These are phyloP conservation scores for Xylaria intraflava DNA, from an alignment of 495 filamentous ascomycete genomes.

Conservation along the genomic window DNA sequence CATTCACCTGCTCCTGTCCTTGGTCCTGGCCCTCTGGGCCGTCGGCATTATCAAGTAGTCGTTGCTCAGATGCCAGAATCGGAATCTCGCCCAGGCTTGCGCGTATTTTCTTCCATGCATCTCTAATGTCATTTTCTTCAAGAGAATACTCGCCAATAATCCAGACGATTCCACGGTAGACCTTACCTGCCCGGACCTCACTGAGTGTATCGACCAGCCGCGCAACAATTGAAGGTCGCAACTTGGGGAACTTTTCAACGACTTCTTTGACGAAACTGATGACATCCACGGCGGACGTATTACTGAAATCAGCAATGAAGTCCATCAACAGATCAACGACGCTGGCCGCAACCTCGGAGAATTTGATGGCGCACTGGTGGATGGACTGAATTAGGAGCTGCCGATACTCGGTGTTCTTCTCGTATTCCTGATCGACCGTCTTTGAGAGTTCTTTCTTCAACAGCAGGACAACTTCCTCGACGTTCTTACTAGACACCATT, in stretches of 20 bases:
- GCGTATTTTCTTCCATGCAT: constrained; percentile 94
- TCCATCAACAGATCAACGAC: constrained; percentile 99
- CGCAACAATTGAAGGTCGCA: constrained; percentile 78
- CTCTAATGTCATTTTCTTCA: constrained; percentile 87
- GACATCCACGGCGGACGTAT: constrained; percentile 91
- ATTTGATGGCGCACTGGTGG: constrained; percentile 96
- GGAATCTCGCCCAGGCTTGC: constrained; percentile 95
- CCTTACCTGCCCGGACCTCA: constrained; percentile 94
- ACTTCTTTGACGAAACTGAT: constrained; percentile 99
- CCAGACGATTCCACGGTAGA: constrained; percentile 95
- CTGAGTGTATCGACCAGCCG: constrained; percentile 84
- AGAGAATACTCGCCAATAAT: constrained; percentile 96
- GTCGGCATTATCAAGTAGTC: constrained; percentile 65
- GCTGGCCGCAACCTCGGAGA: constrained; percentile 94
- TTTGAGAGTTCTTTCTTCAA: constrained; percentile 97
- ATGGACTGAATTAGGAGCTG: constrained; percentile 94
- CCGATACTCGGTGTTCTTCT: constrained; percentile 97
- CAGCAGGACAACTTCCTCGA: constrained; percentile 92
- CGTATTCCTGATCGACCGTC: constrained; percentile 97
- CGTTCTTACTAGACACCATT: constrained; percentile 98
- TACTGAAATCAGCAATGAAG: constrained; percentile 98
- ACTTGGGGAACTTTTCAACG: constrained; percentile 92
- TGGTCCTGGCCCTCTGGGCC: constrained; percentile 49
- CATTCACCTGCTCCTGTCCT: constrained; percentile 70
- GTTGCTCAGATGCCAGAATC: constrained; percentile 91